Evolutionary conservation across 2,329 filamentous ascomycete species (phyloP).

Genomic region (Fusarium sp.): DNA sequence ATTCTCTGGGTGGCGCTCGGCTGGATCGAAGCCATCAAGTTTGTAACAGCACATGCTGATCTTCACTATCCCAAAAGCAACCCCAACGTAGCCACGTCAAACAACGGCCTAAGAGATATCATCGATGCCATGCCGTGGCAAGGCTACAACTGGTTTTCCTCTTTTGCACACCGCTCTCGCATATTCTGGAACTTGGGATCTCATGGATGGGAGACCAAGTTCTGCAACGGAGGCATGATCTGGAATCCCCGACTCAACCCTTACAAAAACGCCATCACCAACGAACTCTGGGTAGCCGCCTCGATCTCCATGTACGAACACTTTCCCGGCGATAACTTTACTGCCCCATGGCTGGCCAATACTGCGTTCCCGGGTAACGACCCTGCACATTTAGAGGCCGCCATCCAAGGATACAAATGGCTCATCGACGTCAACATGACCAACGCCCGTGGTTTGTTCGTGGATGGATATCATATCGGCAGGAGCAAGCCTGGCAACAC

Average conservation of each 20-base stretch:
- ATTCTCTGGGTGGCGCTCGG: conserved; percentile 95
- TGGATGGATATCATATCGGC: conserved; percentile 87
- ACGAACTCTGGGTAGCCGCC: conserved; percentile 86
- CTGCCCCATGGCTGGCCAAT: conserved; percentile 67
- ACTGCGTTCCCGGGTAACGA: conserved; percentile 55
- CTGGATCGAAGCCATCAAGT: conserved; percentile 85
- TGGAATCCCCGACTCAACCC: conserved; percentile 85
- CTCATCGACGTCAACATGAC: conserved; percentile 82
- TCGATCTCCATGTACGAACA: conserved; percentile 90
- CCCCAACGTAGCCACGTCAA: conserved; percentile 11
- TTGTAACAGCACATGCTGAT: conserved; percentile 74
- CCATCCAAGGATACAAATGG: conserved; percentile 83
- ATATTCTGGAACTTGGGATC: conserved; percentile 86
- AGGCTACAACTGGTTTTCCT: conserved; percentile 75
- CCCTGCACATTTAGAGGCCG: conserved; percentile 74
- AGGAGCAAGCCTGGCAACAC: conserved; percentile 70
- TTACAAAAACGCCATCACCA: conserved; percentile 97
- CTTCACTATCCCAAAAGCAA: conserved; percentile 62
- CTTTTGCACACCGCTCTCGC: conserved; percentile 83
- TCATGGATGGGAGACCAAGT: conserved; percentile 79
- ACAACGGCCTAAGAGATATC: conserved; percentile 45
- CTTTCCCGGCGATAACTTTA: conserved; percentile 82
- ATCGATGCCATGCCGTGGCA: conserved; percentile 69
- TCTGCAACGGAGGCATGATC: conserved; percentile 88
- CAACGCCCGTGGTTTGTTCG: conserved; percentile 76